Percentiles rank a stretch among this genome's conserved stretches.
Evolutionary conservation across 2,329 filamentous ascomycete genomes (phyloP).

Genomic region (Scytalidium sp.): DNA sequence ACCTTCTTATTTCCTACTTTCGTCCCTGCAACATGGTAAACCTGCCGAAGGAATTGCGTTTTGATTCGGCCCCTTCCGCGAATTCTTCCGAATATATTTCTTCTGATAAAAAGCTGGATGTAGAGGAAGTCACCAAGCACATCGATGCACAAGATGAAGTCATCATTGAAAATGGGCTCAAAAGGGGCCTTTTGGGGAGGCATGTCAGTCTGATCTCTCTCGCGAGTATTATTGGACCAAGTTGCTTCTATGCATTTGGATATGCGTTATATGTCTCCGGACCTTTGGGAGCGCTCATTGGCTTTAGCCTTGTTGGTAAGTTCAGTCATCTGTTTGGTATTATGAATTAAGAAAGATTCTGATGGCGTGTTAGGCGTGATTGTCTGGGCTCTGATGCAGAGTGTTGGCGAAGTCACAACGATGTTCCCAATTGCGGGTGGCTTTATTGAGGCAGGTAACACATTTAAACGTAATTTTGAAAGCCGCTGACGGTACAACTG

Average conservation of each 20-base stretch:
- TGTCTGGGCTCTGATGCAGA: conserved; percentile 38
- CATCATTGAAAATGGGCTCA: conserved; percentile 9
- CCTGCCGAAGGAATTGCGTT: too few species aligned
- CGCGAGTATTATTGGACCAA: conserved; percentile 49
- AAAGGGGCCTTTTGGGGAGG: conserved; percentile 9
- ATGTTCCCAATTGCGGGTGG: conserved; percentile 11
- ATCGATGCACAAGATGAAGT: conserved; percentile 8
- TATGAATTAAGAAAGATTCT: not conserved
- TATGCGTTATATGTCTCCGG: conserved; percentile 46
- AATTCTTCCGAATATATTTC: too few species aligned
- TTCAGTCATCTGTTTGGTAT: conserved; percentile 44
- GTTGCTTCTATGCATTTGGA: conserved; percentile 47
- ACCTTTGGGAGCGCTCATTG: conserved; percentile 47
- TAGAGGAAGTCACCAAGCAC: too few species aligned
- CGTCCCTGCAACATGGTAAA: too few species aligned
- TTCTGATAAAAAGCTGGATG: too few species aligned
- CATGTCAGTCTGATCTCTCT: conserved; percentile 13
- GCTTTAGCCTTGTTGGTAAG: conserved; percentile 46
- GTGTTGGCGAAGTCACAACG: conserved; percentile 34
- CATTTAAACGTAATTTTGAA: not conserved
- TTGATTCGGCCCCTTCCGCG: too few species aligned
- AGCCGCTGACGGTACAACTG: not conserved
- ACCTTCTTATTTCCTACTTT: too few species aligned
- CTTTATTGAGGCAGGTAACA: conserved; percentile 10
- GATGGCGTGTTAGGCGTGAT: conserved; percentile 13